Base-by-base conservation (phyloP, 2,329 filamentous ascomycete species). In the Trichophyton schoenleinii region DNA sequence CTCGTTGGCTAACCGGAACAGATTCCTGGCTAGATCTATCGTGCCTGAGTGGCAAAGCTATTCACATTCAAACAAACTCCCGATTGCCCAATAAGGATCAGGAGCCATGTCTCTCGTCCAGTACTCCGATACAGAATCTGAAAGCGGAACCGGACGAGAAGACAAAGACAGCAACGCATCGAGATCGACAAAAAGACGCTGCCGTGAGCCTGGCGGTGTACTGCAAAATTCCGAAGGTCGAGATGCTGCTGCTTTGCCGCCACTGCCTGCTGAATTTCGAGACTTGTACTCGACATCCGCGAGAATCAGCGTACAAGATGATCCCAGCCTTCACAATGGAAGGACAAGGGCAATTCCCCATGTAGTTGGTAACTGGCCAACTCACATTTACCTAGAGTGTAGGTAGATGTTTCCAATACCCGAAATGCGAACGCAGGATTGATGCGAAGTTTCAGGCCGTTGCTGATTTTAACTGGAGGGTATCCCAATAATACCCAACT, bases 311-410 rank as follows among this genome's bases (percentile, higher is more conserved):
- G 86, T 87, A 46, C 80, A 79, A 67, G 94, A 97, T 74, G 88
- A 96, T 70, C 91, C 92, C 0, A 80, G 81, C 63, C 79, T 97
- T 62, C 94, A 99, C 72, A 87, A 87, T 36, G 94, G 94, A 60
- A 85, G 92, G 53, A 89, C 86, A 70, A 83, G 94, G 48, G 82
- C 87, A 62, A 88, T 85, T 57, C 91, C 92, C 25, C 94, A 99
- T 74, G 79, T 92, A 28, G 83, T 85, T 63, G 94, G 94, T 63
- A 89, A 91, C 72, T 99, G 94, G 94, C 90, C 92, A 1, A 90
- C 86, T 38, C 92, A 97, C 74, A 72, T 97, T 53, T 97, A 95
- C 72, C 79, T 96, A 61, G 92, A 97, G 77, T 99, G 94, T 95
- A 80, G 75, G 85, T 78, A n/a, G 9, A 11, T 60, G 42, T 41